Base-by-base conservation (phyloP, 179 eudicot genomes). In the Beta lomatogona region DNA sequence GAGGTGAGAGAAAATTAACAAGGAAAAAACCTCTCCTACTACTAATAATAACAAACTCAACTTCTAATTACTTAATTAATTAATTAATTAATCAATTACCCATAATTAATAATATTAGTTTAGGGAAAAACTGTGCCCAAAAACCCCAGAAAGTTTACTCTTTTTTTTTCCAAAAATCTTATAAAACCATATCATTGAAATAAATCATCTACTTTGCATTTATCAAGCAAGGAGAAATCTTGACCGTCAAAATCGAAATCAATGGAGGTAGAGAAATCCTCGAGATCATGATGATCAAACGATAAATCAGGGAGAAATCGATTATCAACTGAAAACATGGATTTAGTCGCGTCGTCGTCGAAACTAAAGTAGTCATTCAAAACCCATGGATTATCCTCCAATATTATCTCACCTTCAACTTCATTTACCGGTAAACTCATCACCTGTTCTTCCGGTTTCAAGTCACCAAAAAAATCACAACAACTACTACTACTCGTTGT, bases 151-250 rank as follows among this genome's bases (percentile, higher is more conserved):
- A 6, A 22, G 10, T 50, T 50, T 5, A 50, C 10, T 5, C 54
- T 9, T 8, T 10, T 13, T 41, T 1, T 45, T 31, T 28, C 64
- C 57, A 74, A 25, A 25, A 36, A 36, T 36, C 41, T 36, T 36
- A 3, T 1, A 36, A 36, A 36, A 1, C 41, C 2, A 36, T 2
- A 25, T 16, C 73, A 78, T 64, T 44, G 16, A 90, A 80, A 72
- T 68, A 91, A 91, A 59, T 85, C 90, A 50, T 89, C 89, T 11
- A 77, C 82, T n/a, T 86, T 84, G 64, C 76, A 79, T 1, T 44
- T 36, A 2, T 25, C 36, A 0, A 66, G 12, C 10, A 28, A 45
- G 9, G 58, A 0, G 3, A n/a, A 41, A 81, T 82, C 85, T 1
- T 54, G 66, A 59, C 46, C 80, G 63, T 75, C 25, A 0, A 78